Evolutionary conservation across 495 filamentous ascomycete species (phyloP).

Genomic region (Aspergillus indologenus): DNA sequence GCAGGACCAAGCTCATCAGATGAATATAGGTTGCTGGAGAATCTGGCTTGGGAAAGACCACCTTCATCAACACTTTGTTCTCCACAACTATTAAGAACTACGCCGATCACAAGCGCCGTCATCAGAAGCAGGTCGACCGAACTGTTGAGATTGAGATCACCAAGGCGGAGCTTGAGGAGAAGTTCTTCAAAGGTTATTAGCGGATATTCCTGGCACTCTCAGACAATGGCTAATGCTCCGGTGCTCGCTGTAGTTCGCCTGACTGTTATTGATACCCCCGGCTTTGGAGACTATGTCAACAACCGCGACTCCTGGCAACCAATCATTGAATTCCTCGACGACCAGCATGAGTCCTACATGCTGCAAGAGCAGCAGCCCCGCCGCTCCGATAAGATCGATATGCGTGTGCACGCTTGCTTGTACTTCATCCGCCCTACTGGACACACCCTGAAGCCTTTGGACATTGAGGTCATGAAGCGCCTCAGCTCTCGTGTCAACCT

Average conservation of each 20-base stretch:
- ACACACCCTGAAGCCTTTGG: conserved; percentile 96
- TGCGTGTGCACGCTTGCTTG: conserved; percentile 95
- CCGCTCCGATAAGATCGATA: conserved; percentile 96
- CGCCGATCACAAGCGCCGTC: conserved; percentile 95
- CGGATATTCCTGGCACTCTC: conserved; percentile 1
- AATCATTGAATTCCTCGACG: conserved; percentile 98
- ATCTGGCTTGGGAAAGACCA: conserved; percentile 97
- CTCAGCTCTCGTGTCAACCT: conserved; percentile 95
- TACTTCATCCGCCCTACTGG: conserved; percentile 99
- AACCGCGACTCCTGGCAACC: conserved; percentile 99
- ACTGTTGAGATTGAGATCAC: conserved; percentile 99
- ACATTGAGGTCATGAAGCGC: conserved; percentile 99
- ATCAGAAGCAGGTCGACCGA: conserved; percentile 98
- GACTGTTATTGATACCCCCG: conserved; percentile 97
- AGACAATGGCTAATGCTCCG: conserved; percentile 17
- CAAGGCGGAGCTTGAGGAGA: conserved; percentile 98
- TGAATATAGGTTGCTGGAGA: conserved; percentile 83
- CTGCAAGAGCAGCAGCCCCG: conserved; percentile 98
- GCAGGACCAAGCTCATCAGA: conserved; percentile 29
- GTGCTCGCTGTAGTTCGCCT: conserved; percentile 68
- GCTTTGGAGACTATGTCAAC: conserved; percentile 99
- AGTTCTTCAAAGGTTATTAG: conserved; percentile 95
- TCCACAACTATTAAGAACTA: conserved; percentile 99
- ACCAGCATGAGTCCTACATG: conserved; percentile 99
- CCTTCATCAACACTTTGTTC: conserved; percentile 99